These are phyloP conservation scores for Avena insularis DNA, from an alignment of 176 grass and related monocot genomes.

Conservation along the genomic window DNA sequence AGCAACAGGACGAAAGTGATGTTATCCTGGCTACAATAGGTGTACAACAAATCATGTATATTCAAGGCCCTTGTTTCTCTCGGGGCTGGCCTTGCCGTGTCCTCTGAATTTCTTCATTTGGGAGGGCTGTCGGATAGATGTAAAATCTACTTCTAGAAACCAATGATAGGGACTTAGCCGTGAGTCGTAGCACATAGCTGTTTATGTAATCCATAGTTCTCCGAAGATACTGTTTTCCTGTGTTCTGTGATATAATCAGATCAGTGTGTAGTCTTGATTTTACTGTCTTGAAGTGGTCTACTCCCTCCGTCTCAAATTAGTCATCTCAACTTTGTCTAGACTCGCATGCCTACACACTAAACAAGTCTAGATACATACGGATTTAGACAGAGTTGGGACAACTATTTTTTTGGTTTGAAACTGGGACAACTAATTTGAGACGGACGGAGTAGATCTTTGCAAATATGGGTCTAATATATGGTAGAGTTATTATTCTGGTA, in stretches of 20 bases:
- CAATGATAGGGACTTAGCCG: conserved; percentile 16
- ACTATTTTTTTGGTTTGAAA: no score
- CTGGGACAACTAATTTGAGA: no score
- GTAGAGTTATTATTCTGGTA: neutral
- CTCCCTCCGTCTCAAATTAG: no score
- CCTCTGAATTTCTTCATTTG: neutral
- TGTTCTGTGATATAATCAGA: conserved; percentile 18
- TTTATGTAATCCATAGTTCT: neutral
- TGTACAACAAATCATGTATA: conserved; percentile 33
- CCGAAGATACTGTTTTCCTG: neutral
- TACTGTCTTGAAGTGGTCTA: neutral
- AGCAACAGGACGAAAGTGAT: conserved; percentile 64
- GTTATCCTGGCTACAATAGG: neutral
- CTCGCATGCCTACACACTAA: no score
- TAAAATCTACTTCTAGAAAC: conserved; percentile 18
- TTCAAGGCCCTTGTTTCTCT: conserved; percentile 19
- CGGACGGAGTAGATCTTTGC: neutral
- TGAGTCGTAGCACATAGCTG: conserved; percentile 3
- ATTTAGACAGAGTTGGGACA: no score
- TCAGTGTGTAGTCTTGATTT: neutral
- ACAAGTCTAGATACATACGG: no score
- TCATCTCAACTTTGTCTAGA: no score
- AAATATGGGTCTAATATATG: neutral
- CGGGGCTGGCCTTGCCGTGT: neutral
- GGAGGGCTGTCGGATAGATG: conserved; percentile 19